Evolutionary conservation across 2,329 filamentous ascomycete species (phyloP).

Genomic region (Penicillium janthinellum): DNA sequence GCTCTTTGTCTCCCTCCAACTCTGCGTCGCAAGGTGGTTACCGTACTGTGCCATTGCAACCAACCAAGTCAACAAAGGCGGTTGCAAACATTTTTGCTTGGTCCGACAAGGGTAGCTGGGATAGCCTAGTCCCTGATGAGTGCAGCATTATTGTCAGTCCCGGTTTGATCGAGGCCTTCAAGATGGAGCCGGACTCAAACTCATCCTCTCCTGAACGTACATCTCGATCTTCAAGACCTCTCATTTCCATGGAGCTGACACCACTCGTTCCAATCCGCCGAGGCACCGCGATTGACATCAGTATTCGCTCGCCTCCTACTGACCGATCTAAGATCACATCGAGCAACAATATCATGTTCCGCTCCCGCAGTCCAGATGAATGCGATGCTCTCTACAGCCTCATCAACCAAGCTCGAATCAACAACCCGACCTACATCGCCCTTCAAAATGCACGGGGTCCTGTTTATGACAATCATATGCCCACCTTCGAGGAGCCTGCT

Average conservation of each 20-base stretch:
- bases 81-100: slow-evolving; percentile 65
- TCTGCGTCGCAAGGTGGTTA: slow-evolving; percentile 78
- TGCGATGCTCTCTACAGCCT: slow-evolving; percentile 80
- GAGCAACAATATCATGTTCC: slow-evolving; percentile 86
- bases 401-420: slow-evolving; percentile 85
- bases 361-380: slow-evolving; percentile 73
- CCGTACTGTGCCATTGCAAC: slow-evolving; percentile 53
- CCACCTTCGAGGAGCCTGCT: slow-evolving; percentile 45
- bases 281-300: slow-evolving; percentile 90
- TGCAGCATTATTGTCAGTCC: slow-evolving; percentile 65
- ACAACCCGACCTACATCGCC: slow-evolving; percentile 87
- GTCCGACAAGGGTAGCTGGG: slow-evolving; percentile 65
- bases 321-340: slow-evolving; percentile 68
- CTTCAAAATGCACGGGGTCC: slow-evolving; percentile 69
- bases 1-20: slow-evolving; percentile 74
- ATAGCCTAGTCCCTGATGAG: slow-evolving; percentile 62
- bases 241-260: slow-evolving; percentile 79
- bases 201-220: slow-evolving; percentile 6
- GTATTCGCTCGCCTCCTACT: slow-evolving; percentile 84
- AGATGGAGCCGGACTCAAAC: slow-evolving; percentile 49
- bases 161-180: slow-evolving; percentile 66
- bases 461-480: slow-evolving; percentile 58
- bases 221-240: slow-evolving; percentile 44
- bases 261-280: slow-evolving; percentile 87
- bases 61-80: slow-evolving; percentile 54